Conservation (phyloP, 768 basidiomycete genomes). For the Leccinellum albellum region DNA sequence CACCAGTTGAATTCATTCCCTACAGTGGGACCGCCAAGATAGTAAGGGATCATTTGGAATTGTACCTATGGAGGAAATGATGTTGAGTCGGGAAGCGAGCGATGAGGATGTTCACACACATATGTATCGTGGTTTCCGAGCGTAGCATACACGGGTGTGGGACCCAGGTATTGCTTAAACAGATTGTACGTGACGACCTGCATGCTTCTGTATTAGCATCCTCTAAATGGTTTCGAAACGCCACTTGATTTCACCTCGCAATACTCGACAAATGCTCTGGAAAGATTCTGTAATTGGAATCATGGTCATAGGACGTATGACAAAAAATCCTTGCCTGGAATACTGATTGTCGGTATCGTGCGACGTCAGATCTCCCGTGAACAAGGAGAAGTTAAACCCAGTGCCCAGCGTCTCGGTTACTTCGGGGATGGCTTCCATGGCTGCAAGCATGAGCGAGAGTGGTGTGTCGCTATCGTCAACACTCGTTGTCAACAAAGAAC, state of each 20-base stretch:
- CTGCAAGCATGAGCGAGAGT: constrained; percentile 51
- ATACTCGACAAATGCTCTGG: constrained; percentile 56
- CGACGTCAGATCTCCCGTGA: constrained; percentile 70
- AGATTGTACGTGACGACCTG: constrained; percentile 60
- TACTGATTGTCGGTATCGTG: constrained; percentile 69
- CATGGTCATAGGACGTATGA: not conserved
- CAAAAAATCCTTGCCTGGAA: constrained; percentile 41
- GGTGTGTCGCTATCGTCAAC: constrained; percentile 51
- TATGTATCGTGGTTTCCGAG: constrained; percentile 77
- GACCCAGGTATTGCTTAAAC: constrained; percentile 53
- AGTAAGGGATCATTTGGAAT: constrained; percentile 38
- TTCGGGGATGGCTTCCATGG: constrained; percentile 61
- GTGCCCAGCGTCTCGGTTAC: constrained; percentile 55
- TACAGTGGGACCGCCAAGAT: constrained; percentile 30
- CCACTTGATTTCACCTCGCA: constrained; percentile 42
- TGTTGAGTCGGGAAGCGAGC: not conserved
- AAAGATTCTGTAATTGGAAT: constrained; percentile 1
- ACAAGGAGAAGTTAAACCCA: constrained; percentile 63
- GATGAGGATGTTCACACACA: constrained; percentile 38
- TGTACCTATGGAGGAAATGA: constrained; percentile 8
- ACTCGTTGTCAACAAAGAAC: not conserved
- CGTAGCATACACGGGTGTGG: constrained; percentile 64
- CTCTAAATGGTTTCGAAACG: not conserved
- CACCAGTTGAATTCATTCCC: constrained; percentile 42
- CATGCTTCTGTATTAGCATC: not conserved